Evolutionary conservation across 345 rosid genomes (phyloP).

Genomic region (Boechera divaricarpa): DNA sequence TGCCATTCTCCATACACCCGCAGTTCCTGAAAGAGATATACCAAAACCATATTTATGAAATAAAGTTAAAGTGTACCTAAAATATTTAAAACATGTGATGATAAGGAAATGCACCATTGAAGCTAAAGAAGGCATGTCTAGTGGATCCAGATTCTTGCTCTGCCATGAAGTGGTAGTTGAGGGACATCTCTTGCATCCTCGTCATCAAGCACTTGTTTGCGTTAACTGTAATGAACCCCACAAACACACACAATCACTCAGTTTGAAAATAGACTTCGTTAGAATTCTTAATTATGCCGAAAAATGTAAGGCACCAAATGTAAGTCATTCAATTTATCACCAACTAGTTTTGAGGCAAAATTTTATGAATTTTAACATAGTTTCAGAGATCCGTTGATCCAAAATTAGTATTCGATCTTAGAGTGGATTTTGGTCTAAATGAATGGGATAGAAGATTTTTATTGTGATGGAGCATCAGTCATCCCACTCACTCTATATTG

Average conservation of each 20-base stretch:
- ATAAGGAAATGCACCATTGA: slow-evolving; percentile 37
- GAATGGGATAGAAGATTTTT: too few species aligned
- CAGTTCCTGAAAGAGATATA: slow-evolving; percentile 65
- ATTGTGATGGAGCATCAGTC: too few species aligned
- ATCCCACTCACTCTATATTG: too few species aligned
- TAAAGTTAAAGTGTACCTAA: neutral
- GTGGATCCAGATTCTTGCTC: slow-evolving; percentile 47
- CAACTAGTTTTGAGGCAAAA: neutral
- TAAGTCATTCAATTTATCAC: neutral
- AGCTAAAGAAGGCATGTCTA: slow-evolving; percentile 46
- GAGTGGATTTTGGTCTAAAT: too few species aligned
- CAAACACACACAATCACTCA: slow-evolving; percentile 17
- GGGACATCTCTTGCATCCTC: slow-evolving; percentile 48
- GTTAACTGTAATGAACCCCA: slow-evolving; percentile 36
- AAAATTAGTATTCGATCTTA: too few species aligned
- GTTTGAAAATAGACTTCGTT: neutral
- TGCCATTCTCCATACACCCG: slow-evolving; percentile 94
- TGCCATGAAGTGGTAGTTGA: slow-evolving; percentile 47
- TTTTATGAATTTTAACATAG: neutral
- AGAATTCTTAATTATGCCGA: neutral
- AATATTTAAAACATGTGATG: neutral
- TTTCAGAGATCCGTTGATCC: too few species aligned
- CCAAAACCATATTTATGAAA: neutral
- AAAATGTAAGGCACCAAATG: neutral
- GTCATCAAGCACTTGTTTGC: slow-evolving; percentile 49